A percentile compares a stretch with the other conserved stretches of the same genome.
Evolutionary conservation across 202 grass and related monocot species (phyloP).

Genomic region (Bolboschoenoplectus hybrid): DNA sequence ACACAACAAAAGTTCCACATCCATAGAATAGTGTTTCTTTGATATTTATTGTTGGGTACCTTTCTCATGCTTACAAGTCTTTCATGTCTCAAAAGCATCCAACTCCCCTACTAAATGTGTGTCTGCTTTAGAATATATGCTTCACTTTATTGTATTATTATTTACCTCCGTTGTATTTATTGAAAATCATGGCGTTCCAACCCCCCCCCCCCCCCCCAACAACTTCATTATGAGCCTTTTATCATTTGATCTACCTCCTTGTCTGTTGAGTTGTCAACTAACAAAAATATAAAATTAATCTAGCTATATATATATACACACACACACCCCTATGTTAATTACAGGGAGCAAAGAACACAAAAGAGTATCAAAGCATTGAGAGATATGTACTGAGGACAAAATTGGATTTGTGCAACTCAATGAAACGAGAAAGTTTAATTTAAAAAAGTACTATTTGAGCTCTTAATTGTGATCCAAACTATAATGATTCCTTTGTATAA

Average conservation of each 20-base stretch:
- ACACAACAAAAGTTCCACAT: not conserved
- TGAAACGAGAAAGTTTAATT: no score
- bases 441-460: not conserved
- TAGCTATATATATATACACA: no score
- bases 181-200: slow-evolving; percentile 14
- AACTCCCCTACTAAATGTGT: slow-evolving; percentile 2
- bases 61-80: slow-evolving; percentile 8
- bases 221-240: not conserved
- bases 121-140: slow-evolving; percentile 15
- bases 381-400: no score
- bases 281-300: not conserved
- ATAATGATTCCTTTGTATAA: not conserved
- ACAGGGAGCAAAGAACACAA: not conserved
- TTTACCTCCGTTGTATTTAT: not conserved
- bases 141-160: not conserved
- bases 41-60: not conserved
- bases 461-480: not conserved
- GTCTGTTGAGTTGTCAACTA: not conserved
- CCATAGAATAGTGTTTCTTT: not conserved
- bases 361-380: no score
- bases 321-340: not conserved
- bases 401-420: no score
- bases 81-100: slow-evolving; percentile 30
- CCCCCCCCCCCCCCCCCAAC: not conserved
- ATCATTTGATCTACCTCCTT: not conserved